Evolutionary conservation across 2,329 filamentous ascomycete species (phyloP).

Genomic region (Apiospora hydei): DNA sequence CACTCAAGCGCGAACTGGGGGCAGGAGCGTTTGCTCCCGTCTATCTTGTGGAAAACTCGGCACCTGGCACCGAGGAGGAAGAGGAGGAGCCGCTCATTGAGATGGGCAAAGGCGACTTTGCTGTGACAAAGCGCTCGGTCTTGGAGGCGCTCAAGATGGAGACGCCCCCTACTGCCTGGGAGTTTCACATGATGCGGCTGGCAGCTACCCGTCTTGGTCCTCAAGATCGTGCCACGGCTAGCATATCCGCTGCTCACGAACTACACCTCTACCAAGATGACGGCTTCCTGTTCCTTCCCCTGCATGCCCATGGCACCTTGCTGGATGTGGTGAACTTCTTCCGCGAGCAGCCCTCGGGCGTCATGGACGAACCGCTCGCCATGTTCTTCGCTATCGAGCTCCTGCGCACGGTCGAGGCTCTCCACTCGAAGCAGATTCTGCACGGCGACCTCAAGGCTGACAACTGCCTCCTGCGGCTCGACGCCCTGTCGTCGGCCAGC

Average conservation of each 20-base stretch:
- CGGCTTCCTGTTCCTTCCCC: constrained; percentile 87
- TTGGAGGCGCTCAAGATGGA: constrained; percentile 96
- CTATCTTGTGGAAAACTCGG: constrained; percentile 84
- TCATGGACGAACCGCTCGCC: constrained; percentile 88
- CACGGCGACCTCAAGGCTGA: constrained; percentile 96
- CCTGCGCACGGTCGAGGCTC: constrained; percentile 84
- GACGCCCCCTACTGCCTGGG: constrained; percentile 86
- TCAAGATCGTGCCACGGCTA: constrained; percentile 74
- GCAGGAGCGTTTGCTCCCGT: constrained; percentile 95
- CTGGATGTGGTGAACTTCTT: constrained; percentile 94
- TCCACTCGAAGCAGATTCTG: constrained; percentile 80
- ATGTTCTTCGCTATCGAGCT: constrained; percentile 98
- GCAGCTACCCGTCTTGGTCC: constrained; percentile 78
- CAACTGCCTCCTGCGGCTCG: constrained; percentile 90
- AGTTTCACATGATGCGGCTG: constrained; percentile 93
- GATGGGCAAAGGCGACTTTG: constrained; percentile 69
- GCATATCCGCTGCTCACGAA: constrained; percentile 84
- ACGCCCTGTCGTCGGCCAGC: constrained; percentile 49
- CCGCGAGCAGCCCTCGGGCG: constrained; percentile 72
- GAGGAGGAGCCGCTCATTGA: constrained; percentile 52
- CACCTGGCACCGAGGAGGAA: constrained; percentile 51
- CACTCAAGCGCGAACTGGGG: constrained; percentile 83
- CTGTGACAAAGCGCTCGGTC: constrained; percentile 59
- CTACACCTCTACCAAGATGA: constrained; percentile 92
- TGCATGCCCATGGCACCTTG: constrained; percentile 86